Base-by-base conservation (phyloP, 148 eudicot genomes). In the Persicaria maculosa region DNA sequence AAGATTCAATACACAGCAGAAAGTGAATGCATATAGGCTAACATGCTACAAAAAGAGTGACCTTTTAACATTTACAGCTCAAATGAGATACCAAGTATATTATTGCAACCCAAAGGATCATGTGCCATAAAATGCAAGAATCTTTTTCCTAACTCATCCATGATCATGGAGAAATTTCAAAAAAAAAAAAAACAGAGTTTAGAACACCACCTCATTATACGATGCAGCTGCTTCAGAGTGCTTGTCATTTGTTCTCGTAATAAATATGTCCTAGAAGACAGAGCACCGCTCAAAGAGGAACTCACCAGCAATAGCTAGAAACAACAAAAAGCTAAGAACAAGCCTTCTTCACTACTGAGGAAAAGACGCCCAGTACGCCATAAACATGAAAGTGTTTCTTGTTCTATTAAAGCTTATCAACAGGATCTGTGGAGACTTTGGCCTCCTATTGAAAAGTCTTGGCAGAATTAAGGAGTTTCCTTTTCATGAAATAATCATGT, bases 251-350 rank as follows among this genome's bases (percentile, higher is more conserved):
- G 84, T 79, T 68, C 87, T 79, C 22, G 84, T 79, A 69, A 81
- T 81, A 50, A 84, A 84, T 72, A 84, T 84, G 58, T 84, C 87
- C 86, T 84, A 84, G 74, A 84, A 84, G 67, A 84, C 86, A 12
- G 86, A 84, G 84, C 86, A 81, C 86, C 87, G 81, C 74, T 84
- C 87, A 40, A 84, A 84, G 67, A 84, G 85, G 70, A 84, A 84
- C 36, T 83, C 87, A 8, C 87, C 84, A 0, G 84, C 84, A 53
- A 84, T 84, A 14, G 87, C 87, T 84, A 50, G 61, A 69, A 45
- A 45, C 25, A 14, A 61, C 67, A 19, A 4, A 58, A 47, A 48
- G 43, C 54, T 71, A 17, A 46, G 73, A 71, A 47, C 7, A 47
- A n/a, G 53, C 73, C 54, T 45, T 45, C 17, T 71, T 20, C 46